Percentiles rank a stretch among this genome's conserved stretches.
phyloP scores from a whole-genome alignment of 345 rosid genomes.

The Citrus inodora region DNA sequence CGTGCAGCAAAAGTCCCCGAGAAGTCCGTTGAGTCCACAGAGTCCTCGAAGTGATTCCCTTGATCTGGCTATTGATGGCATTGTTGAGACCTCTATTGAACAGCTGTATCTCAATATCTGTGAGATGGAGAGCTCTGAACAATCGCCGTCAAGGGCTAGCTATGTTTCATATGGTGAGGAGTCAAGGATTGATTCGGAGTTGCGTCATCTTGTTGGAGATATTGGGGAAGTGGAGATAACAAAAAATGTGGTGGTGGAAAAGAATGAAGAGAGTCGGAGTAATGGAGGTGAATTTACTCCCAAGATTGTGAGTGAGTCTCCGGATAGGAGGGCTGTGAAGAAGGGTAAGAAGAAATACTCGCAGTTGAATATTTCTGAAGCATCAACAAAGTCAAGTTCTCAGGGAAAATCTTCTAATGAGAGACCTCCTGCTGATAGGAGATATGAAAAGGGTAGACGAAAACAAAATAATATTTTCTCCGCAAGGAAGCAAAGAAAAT shows the following conservation, averaged over 20 bases:
- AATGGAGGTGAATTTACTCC: slow-evolving; percentile 27
- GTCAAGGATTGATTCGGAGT: slow-evolving; percentile 87
- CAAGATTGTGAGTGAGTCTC: slow-evolving; percentile 24
- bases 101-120: slow-evolving; percentile 79
- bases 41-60: slow-evolving; percentile 39
- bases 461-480: slow-evolving; percentile 23
- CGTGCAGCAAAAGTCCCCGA: slow-evolving; percentile 37
- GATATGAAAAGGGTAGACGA: slow-evolving; percentile 31
- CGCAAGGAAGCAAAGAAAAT: slow-evolving; percentile 37
- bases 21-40: slow-evolving; percentile 42
- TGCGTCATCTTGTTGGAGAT: slow-evolving; percentile 77
- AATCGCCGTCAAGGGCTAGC: slow-evolving; percentile 79
- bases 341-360: slow-evolving; percentile 18
- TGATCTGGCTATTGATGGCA: slow-evolving; percentile 56
- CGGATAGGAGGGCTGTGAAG: slow-evolving; percentile 19
- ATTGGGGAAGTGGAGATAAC: slow-evolving; percentile 43
- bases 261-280: slow-evolving; percentile 32
- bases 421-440: slow-evolving; percentile 32
- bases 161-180: slow-evolving; percentile 78
- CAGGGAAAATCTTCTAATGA: slow-evolving; percentile 31
- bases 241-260: slow-evolving; percentile 47
- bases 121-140: slow-evolving; percentile 92
- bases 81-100: slow-evolving; percentile 61
- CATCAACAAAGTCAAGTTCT: slow-evolving; percentile 36
- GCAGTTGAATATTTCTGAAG: slow-evolving; percentile 11